phyloP scores from a whole-genome alignment of 345 rosid species.

The Ailanthus altissimus region DNA sequence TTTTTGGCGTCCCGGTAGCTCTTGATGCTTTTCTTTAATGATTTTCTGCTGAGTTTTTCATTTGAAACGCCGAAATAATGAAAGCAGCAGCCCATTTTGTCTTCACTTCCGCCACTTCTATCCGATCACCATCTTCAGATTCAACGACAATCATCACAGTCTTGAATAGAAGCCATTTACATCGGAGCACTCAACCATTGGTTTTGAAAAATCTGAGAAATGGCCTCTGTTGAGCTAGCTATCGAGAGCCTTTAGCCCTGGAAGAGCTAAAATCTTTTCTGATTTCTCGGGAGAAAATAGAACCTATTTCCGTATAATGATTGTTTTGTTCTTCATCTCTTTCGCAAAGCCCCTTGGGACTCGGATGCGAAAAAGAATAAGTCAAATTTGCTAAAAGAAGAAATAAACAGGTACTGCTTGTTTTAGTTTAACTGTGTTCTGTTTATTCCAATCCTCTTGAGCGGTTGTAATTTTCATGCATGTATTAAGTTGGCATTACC shows the following conservation, averaged over 20 bases:
- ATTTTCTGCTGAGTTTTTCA: conserved; percentile 43
- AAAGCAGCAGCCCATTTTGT: conserved; percentile 51
- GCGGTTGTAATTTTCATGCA: too few relatives aligned
- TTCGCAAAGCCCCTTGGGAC: conserved; percentile 8
- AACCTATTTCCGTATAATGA: background rate
- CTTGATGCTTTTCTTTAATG: conserved; percentile 61
- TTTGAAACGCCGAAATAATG: conserved; percentile 54
- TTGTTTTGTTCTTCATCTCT: conserved; percentile 18
- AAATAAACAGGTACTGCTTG: background rate
- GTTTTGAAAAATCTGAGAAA: background rate
- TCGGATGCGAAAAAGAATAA: conserved; percentile 11
- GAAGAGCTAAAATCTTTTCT: conserved; percentile 14
- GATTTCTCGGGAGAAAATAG: conserved; percentile 22
- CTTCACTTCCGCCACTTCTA: conserved; percentile 22
- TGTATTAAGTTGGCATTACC: too few relatives aligned
- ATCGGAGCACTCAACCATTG: too few relatives aligned
- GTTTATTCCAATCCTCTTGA: too few relatives aligned
- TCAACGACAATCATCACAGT: conserved; percentile 41
- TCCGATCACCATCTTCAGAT: conserved; percentile 21
- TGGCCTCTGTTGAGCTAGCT: background rate
- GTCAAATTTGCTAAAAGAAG: conserved; percentile 33
- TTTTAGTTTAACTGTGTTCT: background rate
- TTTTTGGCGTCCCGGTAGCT: conserved; percentile 54
- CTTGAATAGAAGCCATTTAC: conserved; percentile 16
- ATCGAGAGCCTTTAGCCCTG: conserved; percentile 16